phyloP scores from a whole-genome alignment of 1,284 basidiomycete species.

The Apiotrichum gamsii region DNA sequence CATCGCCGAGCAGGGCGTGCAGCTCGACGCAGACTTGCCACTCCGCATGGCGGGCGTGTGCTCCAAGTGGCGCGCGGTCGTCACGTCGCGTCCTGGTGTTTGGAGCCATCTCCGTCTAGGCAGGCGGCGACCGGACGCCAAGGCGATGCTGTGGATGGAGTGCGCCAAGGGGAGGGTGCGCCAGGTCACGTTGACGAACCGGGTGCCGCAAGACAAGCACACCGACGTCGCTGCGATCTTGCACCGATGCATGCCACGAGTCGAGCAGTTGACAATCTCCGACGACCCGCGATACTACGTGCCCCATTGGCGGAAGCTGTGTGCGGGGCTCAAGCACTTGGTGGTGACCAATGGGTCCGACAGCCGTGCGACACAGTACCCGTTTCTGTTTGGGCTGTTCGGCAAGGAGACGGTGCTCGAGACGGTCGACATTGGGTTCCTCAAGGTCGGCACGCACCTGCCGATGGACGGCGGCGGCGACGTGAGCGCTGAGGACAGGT shows the following conservation, averaged over 20 bases:
- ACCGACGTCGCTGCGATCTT: not conserved
- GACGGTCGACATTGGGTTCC: not conserved
- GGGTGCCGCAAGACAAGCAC: not conserved
- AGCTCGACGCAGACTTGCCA: constrained; percentile 16
- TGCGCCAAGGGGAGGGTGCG: constrained; percentile 16
- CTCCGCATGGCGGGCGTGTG: constrained; percentile 32
- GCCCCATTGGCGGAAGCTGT: not conserved
- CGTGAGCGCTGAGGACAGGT: no score
- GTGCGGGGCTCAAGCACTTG: not conserved
- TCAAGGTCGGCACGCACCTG: no score
- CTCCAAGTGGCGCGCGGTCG: constrained; percentile 22
- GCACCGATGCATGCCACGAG: not conserved
- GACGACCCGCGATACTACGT: not conserved
- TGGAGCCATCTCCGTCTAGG: constrained; percentile 27
- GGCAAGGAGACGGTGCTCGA: no score
- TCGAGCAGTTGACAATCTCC: constrained; percentile 4
- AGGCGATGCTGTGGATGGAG: constrained; percentile 17
- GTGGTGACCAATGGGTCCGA: no score
- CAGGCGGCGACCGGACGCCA: constrained; percentile 16
- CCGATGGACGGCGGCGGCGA: no score
- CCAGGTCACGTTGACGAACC: constrained; percentile 11
- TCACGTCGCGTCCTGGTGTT: constrained; percentile 15
- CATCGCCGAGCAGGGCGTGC: constrained; percentile 24
- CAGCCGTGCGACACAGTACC: no score
- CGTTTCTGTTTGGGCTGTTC: constrained; percentile 4